Base-by-base conservation (phyloP, 176 grass and related monocot species). In the Calamus simplicifolius region DNA sequence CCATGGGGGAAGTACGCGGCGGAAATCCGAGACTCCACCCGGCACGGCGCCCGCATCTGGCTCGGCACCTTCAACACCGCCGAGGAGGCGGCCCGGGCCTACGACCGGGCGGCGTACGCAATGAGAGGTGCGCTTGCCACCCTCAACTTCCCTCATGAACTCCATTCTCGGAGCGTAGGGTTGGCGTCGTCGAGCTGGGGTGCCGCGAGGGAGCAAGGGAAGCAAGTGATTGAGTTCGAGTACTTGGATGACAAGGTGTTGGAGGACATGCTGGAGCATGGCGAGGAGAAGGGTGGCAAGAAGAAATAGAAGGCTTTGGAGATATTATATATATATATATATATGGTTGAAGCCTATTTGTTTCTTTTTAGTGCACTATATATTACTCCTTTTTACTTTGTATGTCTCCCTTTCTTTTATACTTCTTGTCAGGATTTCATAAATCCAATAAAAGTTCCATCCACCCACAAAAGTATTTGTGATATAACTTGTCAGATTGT, bases 31-130 rank as follows among this genome's bases (percentile, higher is more conserved):
- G 89, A 95, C 72, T 89, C 89, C 3, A 80, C 69, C 64, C 63
- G 89, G 12, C 89, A 95, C 26, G 85, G 89, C 18, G 85, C 82
- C 1, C 84, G 89, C 56, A 48, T 87, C 0, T 93, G 89, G 89
- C 89, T 93, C 0, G 89, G 89, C 14, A 93, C 89, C 25, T 93
- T 76, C 66, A 80, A 93, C 69, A 93, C 89, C 7, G 89, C 89
- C 1, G 89, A 93, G 77, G 84, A 93, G 61, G 89, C 89, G 0
- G 89, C 89, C 0, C 69, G 78, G 0, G 89, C 89, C 0, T 95
- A 95, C 66, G 89, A 95, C 68, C 78, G 81, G 29, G 51, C 85
- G 16, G 89, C 89, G 5, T 95, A 79, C 68, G 74, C 85, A 51
- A 95, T 95, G 89, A 77, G 89, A 35, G 89, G 89, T 35, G 35